Evolutionary conservation across 208 protist genomes (phyloP), one percentile per base, ranked within the genome.

Genomic region (Leishmania gerbilli): DNA sequence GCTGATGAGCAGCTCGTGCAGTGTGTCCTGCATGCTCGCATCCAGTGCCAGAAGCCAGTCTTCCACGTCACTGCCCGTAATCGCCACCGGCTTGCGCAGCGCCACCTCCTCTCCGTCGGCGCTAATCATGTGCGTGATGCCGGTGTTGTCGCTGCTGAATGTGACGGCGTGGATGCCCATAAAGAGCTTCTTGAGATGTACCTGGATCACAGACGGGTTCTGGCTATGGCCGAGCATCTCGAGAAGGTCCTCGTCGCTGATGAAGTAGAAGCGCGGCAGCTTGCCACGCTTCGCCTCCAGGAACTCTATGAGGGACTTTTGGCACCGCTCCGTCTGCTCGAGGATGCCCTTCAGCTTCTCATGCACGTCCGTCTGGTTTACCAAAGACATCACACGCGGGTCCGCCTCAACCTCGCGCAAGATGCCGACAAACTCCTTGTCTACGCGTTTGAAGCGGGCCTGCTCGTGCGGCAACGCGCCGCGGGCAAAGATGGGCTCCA

Each of bases 191-290:
- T 97, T 98, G 19, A 99, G 87, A 76, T 99, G 97, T 5, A 90
- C 81, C 83, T 98, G 95, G 69, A 99, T 97, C 49, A 97, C 92
- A 47, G 89, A 91, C 0, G 95, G 95, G 87, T 94, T 95, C 79
- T 97, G 91, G 82, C 97, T 99, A 82, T 98, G 96, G 31, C 97
- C 97, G 49, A 99, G 90, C 90, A 99, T 99, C 90, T 99, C 98
- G 9, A 99, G 93, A 84, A 99, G 88, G 81, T 99, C 99, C 80
- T 99, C 98, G 88, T 99, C 99, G 85, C 98, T 99, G 84, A 99
- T 99, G 87, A 99, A 99, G 87, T 99, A 99, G 84, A 99, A 99
- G 71, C 99, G 94, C 13, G 97, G 96, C 78, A 98, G 90, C 82
- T 92, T 95, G 47, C 92, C 88, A 34, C 99, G 93, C 91, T 99